Conservation (phyloP, 176 grass and related monocot species). For the Avena eriantha region DNA sequence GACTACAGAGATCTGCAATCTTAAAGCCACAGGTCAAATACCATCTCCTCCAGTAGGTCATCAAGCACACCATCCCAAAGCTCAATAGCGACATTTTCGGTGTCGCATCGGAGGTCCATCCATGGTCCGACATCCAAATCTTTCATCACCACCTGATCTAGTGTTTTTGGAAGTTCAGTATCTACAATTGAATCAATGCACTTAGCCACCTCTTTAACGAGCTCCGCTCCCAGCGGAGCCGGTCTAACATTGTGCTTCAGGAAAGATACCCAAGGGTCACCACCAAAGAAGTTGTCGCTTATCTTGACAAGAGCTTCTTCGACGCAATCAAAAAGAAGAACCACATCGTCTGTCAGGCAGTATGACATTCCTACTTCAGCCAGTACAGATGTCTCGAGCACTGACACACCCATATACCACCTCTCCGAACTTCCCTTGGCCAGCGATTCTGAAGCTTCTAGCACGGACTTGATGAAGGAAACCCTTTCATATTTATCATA, state of each 20-base stretch:
- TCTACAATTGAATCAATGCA: slow-evolving; percentile 54
- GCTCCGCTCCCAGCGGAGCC: slow-evolving; percentile 46
- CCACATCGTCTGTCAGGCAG: slow-evolving; percentile 65
- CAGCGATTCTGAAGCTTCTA: slow-evolving; percentile 65
- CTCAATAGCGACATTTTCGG: slow-evolving; percentile 47
- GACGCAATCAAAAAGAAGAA: slow-evolving; percentile 77
- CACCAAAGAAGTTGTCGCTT: slow-evolving; percentile 50
- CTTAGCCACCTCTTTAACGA: slow-evolving; percentile 67
- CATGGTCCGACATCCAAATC: slow-evolving; percentile 67
- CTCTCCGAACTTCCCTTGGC: slow-evolving; percentile 43
- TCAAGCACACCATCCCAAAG: slow-evolving; percentile 69
- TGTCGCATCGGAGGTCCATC: slow-evolving; percentile 63
- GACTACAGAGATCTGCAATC: slow-evolving; percentile 34
- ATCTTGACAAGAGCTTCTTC: slow-evolving; percentile 64
- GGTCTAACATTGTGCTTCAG: slow-evolving; percentile 54
- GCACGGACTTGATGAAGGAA: slow-evolving; percentile 58
- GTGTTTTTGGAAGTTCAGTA: slow-evolving; percentile 44
- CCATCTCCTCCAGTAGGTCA: slow-evolving; percentile 78
- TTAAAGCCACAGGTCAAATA: slow-evolving; percentile 75
- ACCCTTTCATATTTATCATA: slow-evolving; percentile 54
- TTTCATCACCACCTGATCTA: slow-evolving; percentile 64
- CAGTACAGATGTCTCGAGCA: slow-evolving; percentile 75
- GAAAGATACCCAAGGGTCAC: slow-evolving; percentile 52
- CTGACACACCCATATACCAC: slow-evolving; percentile 56
- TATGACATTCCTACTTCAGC: slow-evolving; percentile 77